Conservation (phyloP, 2,329 filamentous ascomycete species). For the Aspergillus arachidicola region DNA sequence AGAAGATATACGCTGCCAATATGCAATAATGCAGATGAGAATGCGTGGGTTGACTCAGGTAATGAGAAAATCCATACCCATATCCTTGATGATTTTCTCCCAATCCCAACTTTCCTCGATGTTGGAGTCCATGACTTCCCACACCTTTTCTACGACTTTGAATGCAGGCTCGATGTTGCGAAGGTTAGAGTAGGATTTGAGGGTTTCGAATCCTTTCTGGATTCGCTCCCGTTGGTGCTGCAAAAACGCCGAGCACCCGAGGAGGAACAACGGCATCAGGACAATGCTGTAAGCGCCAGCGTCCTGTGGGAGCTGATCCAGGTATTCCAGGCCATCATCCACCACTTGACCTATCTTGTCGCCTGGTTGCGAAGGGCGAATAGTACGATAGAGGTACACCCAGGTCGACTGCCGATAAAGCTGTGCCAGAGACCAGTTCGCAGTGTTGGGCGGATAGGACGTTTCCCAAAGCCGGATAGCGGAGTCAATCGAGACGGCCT, state of each 20-base stretch:
- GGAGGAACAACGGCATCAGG: constrained; percentile 62
- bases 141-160: constrained; percentile 59
- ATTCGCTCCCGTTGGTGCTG: constrained; percentile 59
- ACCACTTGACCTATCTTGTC: constrained; percentile 60
- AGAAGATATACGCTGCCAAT: not conserved
- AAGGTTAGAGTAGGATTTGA: constrained; percentile 59
- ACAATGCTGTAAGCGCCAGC: constrained; percentile 61
- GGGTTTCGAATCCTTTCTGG: constrained; percentile 54
- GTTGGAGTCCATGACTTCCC: constrained; percentile 61
- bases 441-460: constrained; percentile 52
- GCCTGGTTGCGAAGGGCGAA: constrained; percentile 58
- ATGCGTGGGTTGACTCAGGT: constrained; percentile 45
- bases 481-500: constrained; percentile 74
- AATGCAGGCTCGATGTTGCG: constrained; percentile 62
- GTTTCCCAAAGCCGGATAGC: constrained; percentile 76
- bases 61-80: constrained; percentile 64
- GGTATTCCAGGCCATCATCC: constrained; percentile 59
- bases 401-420: constrained; percentile 65
- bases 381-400: constrained; percentile 65
- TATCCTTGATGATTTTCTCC: constrained; percentile 61
- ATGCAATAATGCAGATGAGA: constrained; percentile 6
- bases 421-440: constrained; percentile 60
- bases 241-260: constrained; percentile 64
- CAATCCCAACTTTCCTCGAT: constrained; percentile 64
- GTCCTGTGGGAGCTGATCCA: constrained; percentile 58